Conservation (phyloP, 1,284 basidiomycete species). For the Cryptococcus wingfieldii region DNA sequence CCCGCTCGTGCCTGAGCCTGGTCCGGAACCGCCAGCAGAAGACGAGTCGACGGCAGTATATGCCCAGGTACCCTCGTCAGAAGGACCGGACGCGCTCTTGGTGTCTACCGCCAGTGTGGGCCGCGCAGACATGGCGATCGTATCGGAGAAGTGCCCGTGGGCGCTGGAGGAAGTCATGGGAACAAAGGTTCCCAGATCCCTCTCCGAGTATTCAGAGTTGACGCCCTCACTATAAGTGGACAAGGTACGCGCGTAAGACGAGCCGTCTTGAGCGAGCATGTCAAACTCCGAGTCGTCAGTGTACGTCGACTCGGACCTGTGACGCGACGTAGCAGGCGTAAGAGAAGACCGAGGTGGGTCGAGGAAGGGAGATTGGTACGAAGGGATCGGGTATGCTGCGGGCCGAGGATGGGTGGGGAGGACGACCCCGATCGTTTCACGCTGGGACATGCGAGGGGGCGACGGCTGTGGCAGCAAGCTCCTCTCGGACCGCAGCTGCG, state of each 20-base stretch:
- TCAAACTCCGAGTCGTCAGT: conserved; percentile 37
- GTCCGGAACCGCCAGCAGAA: background rate
- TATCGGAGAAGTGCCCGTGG: no score
- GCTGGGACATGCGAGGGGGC: background rate
- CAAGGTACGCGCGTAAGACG: conserved; percentile 30
- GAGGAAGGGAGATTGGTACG: background rate
- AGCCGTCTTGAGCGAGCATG: conserved; percentile 31
- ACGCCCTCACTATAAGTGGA: conserved; percentile 22
- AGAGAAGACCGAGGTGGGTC: background rate
- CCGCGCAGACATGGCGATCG: background rate
- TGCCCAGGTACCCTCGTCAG: background rate
- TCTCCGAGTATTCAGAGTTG: conserved; percentile 16
- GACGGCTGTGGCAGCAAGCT: background rate
- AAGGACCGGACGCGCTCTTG: background rate
- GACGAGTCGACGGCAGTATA: background rate
- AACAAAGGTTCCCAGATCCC: conserved; percentile 9
- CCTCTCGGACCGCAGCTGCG: background rate
- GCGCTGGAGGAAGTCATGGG: background rate
- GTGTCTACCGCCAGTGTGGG: conserved; percentile 2
- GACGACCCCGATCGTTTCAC: background rate
- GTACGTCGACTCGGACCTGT: conserved; percentile 16
- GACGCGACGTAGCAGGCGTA: background rate
- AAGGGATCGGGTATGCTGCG: background rate
- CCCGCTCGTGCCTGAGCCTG: background rate
- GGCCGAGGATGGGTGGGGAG: background rate